Conservation (phyloP, 2,329 filamentous ascomycete genomes). For the Fusarium sp. region DNA sequence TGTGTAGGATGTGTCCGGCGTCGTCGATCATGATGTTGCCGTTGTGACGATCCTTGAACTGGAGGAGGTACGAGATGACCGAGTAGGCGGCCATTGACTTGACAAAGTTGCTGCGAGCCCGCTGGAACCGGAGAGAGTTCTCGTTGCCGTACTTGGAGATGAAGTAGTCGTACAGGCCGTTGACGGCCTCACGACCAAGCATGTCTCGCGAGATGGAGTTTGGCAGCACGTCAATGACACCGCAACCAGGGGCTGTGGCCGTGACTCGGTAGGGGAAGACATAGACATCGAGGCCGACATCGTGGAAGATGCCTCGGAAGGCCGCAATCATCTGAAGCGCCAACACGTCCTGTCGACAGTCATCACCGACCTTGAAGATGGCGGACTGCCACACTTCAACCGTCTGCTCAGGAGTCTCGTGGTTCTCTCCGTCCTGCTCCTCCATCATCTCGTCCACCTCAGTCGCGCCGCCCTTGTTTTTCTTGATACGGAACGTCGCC, state of each 20-base stretch:
- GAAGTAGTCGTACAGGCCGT: slow-evolving; percentile 98
- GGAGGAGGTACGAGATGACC: slow-evolving; percentile 93
- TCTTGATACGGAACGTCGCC: slow-evolving; percentile 98
- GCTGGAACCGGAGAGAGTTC: slow-evolving; percentile 93
- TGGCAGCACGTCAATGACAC: slow-evolving; percentile 96
- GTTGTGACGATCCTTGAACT: slow-evolving; percentile 99
- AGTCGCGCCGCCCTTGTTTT: slow-evolving; percentile 70
- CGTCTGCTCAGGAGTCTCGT: slow-evolving; percentile 61
- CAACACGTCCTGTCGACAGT: slow-evolving; percentile 96
- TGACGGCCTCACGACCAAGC: slow-evolving; percentile 97
- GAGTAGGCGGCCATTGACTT: slow-evolving; percentile 99
- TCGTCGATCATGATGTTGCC: slow-evolving; percentile 99
- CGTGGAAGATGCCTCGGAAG: slow-evolving; percentile 97
- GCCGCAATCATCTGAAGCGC: slow-evolving; percentile 98
- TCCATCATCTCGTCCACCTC: slow-evolving; percentile 65
- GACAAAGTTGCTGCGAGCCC: slow-evolving; percentile 96
- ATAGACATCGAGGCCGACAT: slow-evolving; percentile 93
- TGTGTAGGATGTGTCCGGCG: slow-evolving; percentile 95
- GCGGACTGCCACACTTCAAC: slow-evolving; percentile 99
- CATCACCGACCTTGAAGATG: slow-evolving; percentile 99
- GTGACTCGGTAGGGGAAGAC: slow-evolving; percentile 98
- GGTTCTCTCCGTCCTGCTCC: slow-evolving; percentile 56
- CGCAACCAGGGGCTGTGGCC: slow-evolving; percentile 95
- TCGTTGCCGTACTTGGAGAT: slow-evolving; percentile 97
- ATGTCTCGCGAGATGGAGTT: slow-evolving; percentile 99